Evolutionary conservation across 768 basidiomycete species (phyloP), one percentile per base, ranked within the genome.

Genomic region (Pholiota molesta): DNA sequence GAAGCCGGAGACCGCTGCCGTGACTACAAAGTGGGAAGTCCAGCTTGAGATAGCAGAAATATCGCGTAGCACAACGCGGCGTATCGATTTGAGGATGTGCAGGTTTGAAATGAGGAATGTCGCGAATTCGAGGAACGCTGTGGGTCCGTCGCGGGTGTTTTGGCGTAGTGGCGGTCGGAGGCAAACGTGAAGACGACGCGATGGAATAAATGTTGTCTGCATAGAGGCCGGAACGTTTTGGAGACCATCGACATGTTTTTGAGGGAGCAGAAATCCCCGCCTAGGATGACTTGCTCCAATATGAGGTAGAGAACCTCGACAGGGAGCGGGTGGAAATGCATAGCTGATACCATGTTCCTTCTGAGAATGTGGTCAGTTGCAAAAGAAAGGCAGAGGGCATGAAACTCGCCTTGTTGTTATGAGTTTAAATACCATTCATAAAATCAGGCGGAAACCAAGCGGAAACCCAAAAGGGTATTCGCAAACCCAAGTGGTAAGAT

Each of bases 301-400:
- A 62, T 56, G 23, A 62, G 54, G 23, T 56, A 42, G 45, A 62
- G 23, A 51, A 62, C 26, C 47, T 62, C 61, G 5, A 51, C 29
- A 28, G 61, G 61, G 5, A 62, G 35, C 11, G 39, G 23, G 21
- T 26, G 47, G 23, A 21, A 49, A 49, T 49, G 23, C 47, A 49
- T 49, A 8, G 19, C 47, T 49, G 14, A 14, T 4, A 11, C 14
- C 47, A 2, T 21, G 26, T 21, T 49, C 21, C 21, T 13, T 37
- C 35, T 37, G 19, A 13, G 26, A 26, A 56, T 58, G 21, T 51
- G 2, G 29, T 58, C 47, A 51, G 31, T 31, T 23, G 29, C 16
- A 57, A 16, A 21, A 11, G 16, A 16, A 2, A 23, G 40, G 9
- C 1, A 13, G 28, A 42, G 11, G 14, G 5, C n/a, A 6, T 14